phyloP scores from a whole-genome alignment of 345 rosid species.

The Trapa incisa region DNA sequence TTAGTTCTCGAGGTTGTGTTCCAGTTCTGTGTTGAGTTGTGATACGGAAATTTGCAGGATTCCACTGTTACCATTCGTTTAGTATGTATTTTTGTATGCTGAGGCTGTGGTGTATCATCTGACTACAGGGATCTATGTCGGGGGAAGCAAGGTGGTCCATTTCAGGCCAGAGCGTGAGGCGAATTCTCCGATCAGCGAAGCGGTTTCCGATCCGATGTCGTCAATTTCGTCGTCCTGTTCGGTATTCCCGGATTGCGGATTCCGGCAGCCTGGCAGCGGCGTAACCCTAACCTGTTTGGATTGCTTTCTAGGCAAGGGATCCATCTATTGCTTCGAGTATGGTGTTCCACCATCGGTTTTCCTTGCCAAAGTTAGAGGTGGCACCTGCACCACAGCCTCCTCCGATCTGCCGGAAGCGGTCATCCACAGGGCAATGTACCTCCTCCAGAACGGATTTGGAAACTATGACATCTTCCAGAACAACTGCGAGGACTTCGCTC shows the following conservation, averaged over 20 bases:
- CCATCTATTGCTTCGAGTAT: constrained; percentile 67
- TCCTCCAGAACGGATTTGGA: constrained; percentile 95
- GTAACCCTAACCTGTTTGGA: constrained; percentile 84
- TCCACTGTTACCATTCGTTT: background rate
- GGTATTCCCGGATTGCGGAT: constrained; percentile 82
- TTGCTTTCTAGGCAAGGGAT: constrained; percentile 73
- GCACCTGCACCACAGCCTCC: constrained; percentile 80
- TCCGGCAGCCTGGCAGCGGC: constrained; percentile 62
- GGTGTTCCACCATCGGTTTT: constrained; percentile 58
- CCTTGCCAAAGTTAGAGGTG: constrained; percentile 68
- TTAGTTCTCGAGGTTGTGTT: background rate
- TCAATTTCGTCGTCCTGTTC: constrained; percentile 45
- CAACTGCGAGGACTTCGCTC: constrained; percentile 92
- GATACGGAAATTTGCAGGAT: background rate
- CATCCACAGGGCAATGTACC: constrained; percentile 87
- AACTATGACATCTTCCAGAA: constrained; percentile 69
- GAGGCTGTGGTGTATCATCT: background rate
- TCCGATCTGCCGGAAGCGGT: constrained; percentile 52
- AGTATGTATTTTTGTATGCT: background rate
- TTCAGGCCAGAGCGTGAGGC: constrained; percentile 58
- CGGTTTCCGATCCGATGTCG: constrained; percentile 31
- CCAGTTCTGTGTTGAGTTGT: background rate
- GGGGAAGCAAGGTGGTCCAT: constrained; percentile 97
- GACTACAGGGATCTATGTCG: constrained; percentile 70
- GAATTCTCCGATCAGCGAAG: constrained; percentile 18